Evolutionary conservation across 441 rosid genomes (phyloP).

Genomic region (Iberis amara): DNA sequence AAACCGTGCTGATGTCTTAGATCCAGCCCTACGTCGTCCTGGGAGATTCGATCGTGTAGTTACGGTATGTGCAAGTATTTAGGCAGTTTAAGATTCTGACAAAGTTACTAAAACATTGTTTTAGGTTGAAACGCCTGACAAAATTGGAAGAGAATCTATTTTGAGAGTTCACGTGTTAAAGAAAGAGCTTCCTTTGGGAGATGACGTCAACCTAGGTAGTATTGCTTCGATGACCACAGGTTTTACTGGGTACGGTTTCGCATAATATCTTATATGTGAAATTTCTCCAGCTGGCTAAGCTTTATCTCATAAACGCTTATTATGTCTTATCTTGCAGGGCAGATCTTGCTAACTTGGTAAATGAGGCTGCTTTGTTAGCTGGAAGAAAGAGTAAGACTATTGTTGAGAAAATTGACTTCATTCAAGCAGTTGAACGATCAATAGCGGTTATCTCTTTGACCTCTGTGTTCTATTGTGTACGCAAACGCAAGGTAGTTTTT

Average conservation of each 20-base stretch:
- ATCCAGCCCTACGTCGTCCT: conserved; percentile 90
- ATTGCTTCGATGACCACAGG: conserved; percentile 98
- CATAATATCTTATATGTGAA: neutral
- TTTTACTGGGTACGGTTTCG: conserved; percentile 68
- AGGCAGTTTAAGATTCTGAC: conserved; percentile 37
- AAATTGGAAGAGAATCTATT: conserved; percentile 88
- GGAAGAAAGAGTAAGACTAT: conserved; percentile 74
- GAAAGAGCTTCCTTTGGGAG: conserved; percentile 82
- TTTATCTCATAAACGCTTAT: neutral
- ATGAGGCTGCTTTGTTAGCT: conserved; percentile 96
- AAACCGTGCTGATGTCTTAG: conserved; percentile 92
- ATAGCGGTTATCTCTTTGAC: conserved; percentile 61
- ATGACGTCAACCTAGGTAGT: conserved; percentile 60
- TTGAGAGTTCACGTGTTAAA: conserved; percentile 69
- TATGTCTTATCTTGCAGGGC: conserved; percentile 52
- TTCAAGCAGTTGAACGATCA: conserved; percentile 89
- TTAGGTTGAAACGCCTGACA: conserved; percentile 95
- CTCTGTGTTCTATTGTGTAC: conserved; percentile 6
- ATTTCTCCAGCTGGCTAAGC: neutral
- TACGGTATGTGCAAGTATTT: conserved; percentile 47
- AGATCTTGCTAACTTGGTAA: conserved; percentile 94
- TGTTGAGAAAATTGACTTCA: conserved; percentile 83
- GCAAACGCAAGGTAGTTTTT: neutral
- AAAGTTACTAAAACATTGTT: conserved; percentile 3
- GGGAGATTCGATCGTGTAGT: conserved; percentile 99